Evolutionary conservation across 495 filamentous ascomycete species (phyloP).

Genomic region (Penicillium lagena): DNA sequence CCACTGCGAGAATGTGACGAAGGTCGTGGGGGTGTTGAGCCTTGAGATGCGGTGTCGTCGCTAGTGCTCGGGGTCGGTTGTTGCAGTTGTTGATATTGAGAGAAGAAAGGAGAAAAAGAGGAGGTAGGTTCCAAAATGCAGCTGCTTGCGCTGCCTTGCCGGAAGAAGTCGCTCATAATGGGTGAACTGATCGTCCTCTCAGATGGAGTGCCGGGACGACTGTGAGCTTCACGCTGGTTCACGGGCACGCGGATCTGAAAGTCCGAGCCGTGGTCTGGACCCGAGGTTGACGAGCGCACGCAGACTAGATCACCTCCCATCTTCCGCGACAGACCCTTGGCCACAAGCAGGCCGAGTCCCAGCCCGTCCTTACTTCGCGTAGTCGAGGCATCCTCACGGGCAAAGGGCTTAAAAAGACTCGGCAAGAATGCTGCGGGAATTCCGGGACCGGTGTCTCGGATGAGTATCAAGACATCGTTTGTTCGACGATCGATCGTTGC

Average conservation of each 20-base stretch:
- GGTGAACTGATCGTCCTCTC: constrained; percentile 22
- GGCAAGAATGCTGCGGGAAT: constrained; percentile 65
- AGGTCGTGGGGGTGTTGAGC: constrained; percentile 21
- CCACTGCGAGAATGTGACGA: constrained; percentile 9
- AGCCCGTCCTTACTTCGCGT: constrained; percentile 68
- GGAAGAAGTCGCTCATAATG: constrained; percentile 14
- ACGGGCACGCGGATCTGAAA: constrained; percentile 69
- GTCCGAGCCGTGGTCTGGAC: constrained; percentile 61
- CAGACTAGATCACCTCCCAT: constrained; percentile 70
- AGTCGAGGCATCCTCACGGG: constrained; percentile 65
- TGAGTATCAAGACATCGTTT: constrained; percentile 53
- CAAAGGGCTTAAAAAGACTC: constrained; percentile 69
- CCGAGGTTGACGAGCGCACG: constrained; percentile 60
- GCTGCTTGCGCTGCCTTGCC: constrained; percentile 17
- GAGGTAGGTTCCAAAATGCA: constrained; percentile 15
- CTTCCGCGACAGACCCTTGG: constrained; percentile 68
- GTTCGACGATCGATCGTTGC: constrained; percentile 44
- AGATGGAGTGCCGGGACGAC: constrained; percentile 34
- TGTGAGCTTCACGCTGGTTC: constrained; percentile 39
- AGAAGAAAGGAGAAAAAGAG: constrained; percentile 14
- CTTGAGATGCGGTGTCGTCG: constrained; percentile 24
- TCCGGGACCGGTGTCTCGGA: constrained; percentile 67
- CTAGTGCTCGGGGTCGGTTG: constrained; percentile 27
- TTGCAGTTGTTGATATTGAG: constrained; percentile 21
- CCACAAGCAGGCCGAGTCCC: constrained; percentile 68